These are phyloP conservation scores for Podospora appendiculata DNA, from an alignment of 495 filamentous ascomycete species.

Conservation along the genomic window DNA sequence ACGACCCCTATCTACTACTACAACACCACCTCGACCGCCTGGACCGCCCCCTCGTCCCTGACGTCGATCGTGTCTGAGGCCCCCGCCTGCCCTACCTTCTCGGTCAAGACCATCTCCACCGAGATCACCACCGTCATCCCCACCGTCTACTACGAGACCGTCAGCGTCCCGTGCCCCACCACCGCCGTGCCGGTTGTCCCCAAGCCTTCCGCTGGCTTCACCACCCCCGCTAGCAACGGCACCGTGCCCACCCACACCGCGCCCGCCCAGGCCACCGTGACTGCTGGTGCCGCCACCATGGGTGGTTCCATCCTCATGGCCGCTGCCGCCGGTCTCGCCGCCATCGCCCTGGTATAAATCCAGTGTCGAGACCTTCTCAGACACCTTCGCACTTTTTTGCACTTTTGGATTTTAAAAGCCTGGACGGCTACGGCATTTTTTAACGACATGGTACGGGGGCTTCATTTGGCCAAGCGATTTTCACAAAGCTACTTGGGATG, in stretches of 20 bases:
- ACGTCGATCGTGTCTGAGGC: constrained; percentile 8
- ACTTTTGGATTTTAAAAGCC: constrained; percentile 2
- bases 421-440: constrained; percentile 3
- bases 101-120: constrained; percentile 33
- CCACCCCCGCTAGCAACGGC: constrained; percentile 20
- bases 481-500: constrained; percentile 2
- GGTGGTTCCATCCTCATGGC: constrained; percentile 37
- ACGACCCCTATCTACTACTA: constrained; percentile 1
- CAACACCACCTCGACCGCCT: constrained; percentile 5
- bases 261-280: constrained; percentile 26
- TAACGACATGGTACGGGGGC: constrained; percentile 1
- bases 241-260: constrained; percentile 24
- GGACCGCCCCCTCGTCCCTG: constrained; percentile 21
- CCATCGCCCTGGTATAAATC: constrained; percentile 45
- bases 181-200: neutral
- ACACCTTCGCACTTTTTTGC: neutral
- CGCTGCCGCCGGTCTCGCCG: constrained; percentile 44
- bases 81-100: constrained; percentile 24
- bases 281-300: constrained; percentile 38
- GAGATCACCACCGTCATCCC: constrained; percentile 43
- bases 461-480: constrained; percentile 3
- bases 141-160: constrained; percentile 46
- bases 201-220: constrained; percentile 21
- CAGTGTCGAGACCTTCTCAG: neutral
- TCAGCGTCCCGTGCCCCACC: constrained; percentile 33